A percentile compares a stretch with the other conserved stretches of the same genome.
These are phyloP conservation scores for Penicillium sp. DNA, from an alignment of 2,329 filamentous ascomycete species.

Conservation along the genomic window DNA sequence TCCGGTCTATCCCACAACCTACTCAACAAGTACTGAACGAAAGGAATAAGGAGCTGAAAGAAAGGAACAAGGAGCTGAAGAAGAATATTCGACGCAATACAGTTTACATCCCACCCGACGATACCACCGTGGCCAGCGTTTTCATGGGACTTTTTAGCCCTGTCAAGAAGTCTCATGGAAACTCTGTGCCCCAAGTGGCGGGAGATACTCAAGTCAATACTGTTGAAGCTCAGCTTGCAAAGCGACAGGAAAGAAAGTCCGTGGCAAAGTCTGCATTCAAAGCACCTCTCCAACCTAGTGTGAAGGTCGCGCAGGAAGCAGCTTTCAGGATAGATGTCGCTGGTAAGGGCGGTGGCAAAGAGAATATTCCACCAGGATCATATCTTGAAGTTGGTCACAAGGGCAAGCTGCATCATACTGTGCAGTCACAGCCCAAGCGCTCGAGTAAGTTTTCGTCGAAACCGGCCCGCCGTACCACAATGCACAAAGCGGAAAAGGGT, in stretches of 20 bases:
- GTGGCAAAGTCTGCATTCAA: conserved; percentile 35
- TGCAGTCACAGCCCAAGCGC: conserved; percentile 2
- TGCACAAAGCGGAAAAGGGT: background rate
- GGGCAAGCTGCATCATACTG: background rate
- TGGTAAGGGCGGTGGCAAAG: conserved; percentile 63
- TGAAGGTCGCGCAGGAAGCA: conserved; percentile 46
- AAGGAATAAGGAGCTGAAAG: conserved; percentile 20
- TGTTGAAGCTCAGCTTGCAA: conserved; percentile 42
- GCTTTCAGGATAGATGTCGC: conserved; percentile 50
- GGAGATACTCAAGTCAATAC: conserved; percentile 35
- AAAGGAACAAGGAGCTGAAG: conserved; percentile 29
- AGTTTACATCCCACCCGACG: conserved; percentile 49
- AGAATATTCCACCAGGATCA: conserved; percentile 61
- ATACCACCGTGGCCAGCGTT: conserved; percentile 46
- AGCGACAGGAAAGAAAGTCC: conserved; percentile 35
- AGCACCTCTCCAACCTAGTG: conserved; percentile 53
- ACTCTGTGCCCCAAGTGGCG: conserved; percentile 2
- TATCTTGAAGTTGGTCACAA: conserved; percentile 26
- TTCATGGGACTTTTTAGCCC: conserved; percentile 52
- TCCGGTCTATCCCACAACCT: conserved; percentile 21
- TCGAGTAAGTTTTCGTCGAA: conserved; percentile 11
- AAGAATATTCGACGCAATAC: conserved; percentile 42
- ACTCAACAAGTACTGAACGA: conserved; percentile 12
- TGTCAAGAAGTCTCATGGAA: conserved; percentile 33
- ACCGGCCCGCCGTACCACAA: conserved; percentile 22